Base-by-base conservation (phyloP, 2,329 filamentous ascomycete genomes). In the Sporothrix pseudoabietina region DNA sequence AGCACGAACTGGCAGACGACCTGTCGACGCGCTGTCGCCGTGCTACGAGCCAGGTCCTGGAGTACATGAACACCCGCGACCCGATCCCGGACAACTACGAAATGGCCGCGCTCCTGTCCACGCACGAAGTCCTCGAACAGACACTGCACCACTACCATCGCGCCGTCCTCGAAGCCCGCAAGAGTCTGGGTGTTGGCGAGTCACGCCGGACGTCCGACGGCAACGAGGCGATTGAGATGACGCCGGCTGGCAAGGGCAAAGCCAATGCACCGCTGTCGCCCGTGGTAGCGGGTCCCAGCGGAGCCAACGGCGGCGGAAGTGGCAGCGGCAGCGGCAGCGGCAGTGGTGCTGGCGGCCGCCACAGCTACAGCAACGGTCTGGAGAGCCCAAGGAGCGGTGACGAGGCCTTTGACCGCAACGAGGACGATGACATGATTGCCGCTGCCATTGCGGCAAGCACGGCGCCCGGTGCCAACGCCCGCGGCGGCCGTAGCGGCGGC, bases 51-150 rank as follows among this genome's bases (percentile, higher is more conserved):
- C 93, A 92, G 79, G 90, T 98, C 77, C 94, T 98, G 79, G 86
- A 86, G 44, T 98, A 97, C 82, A 97, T 98, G 85, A 86, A 90
- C 57, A 89, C 90, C 65, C 90, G 92, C 73, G 88, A 93, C 79
- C 94, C 95, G 0, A 80, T 88, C 0, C 94, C 95, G 0, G 96
- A 98, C 81, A 95, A 97, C 78, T 92, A 97, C 77, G 98, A 95
- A 0, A 94, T 98, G 88, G 90, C 96, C 79, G 94, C 90, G 16
- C 84, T 99, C 75, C 97, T 99, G 78, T 94, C 98, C 81, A 96
- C 94, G 16, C 97, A 97, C 80, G 96, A 98, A 81, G 92, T 95
- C 79, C 85, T 99, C 41, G 92, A 93, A 75, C 89, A 92, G 61
- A 91, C 94, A 0, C 86, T 95, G 55, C 96, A 90, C 76, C 90